Percentiles rank a stretch among this genome's conserved stretches.
Evolutionary conservation across 305 asterid species (phyloP).

Genomic region (Fraxinus velutina): DNA sequence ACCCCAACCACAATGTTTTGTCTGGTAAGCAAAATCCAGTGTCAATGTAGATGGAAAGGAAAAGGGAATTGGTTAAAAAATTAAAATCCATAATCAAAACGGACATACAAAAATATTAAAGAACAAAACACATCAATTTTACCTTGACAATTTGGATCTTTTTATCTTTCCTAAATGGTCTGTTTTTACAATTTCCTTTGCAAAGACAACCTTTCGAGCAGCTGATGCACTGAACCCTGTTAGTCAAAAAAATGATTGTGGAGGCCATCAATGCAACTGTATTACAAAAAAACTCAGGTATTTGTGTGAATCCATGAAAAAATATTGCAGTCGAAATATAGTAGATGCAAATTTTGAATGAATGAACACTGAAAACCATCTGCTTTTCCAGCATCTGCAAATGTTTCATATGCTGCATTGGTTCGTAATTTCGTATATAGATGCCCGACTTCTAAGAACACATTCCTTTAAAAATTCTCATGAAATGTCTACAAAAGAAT

Average conservation of each 20-base stretch:
- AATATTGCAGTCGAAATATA: background rate
- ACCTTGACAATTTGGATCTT: constrained; percentile 78
- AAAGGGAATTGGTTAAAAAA: constrained; percentile 15
- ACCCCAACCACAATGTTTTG: constrained; percentile 95
- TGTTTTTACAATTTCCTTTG: constrained; percentile 67
- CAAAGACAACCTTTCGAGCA: constrained; percentile 90
- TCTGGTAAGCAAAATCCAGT: constrained; percentile 51
- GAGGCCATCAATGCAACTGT: constrained; percentile 18
- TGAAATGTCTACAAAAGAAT: background rate
- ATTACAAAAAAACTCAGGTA: background rate
- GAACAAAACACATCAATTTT: constrained; percentile 2
- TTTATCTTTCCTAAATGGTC: constrained; percentile 80
- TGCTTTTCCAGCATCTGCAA: background rate
- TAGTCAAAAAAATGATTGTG: constrained; percentile 19
- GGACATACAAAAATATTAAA: background rate
- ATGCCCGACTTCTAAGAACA: background rate
- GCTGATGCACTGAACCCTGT: constrained; percentile 88
- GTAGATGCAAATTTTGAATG: background rate
- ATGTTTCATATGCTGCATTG: background rate
- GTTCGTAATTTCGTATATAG: background rate
- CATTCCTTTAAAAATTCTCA: background rate
- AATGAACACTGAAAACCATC: constrained; percentile 3
- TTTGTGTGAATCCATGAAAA: constrained; percentile 6
- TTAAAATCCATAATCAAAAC: constrained; percentile 4
- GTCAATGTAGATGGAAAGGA: constrained; percentile 17